Base-by-base conservation (phyloP, 805 yeast species). In the Schwanniomyces occidentalis region DNA sequence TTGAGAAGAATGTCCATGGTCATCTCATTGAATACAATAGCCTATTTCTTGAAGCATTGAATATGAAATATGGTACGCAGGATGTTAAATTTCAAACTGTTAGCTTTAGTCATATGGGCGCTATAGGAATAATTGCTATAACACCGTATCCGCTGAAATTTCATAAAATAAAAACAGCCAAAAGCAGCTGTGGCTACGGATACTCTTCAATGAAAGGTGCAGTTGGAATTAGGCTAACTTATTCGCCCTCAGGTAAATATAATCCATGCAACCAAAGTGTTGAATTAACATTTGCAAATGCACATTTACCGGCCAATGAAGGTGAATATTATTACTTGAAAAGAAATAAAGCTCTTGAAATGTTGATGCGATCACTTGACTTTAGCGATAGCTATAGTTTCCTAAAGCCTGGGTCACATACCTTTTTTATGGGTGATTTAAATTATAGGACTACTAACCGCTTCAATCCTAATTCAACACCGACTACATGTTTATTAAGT, bases 341-440 rank as follows among this genome's bases (percentile, higher is more conserved):
- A 36, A 65, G 98, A 27, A 78, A 83, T 46, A 41, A 50, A 3
- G 80, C 85, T 49, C 65, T 77, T 22, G 45, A 58, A 21, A 57
- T 62, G 3, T 58, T 86, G 3, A 66, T 79, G 48, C 64, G 75
- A 20, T 70, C 76, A 4, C 51, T 85, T 30, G 76, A 71, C 36
- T 80, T 84, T 50, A 73, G 71, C 8, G 82, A 80, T 45, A 80
- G 78, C 4, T 69, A 56, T 48, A 73, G 78, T 16, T 58, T 75
- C 16, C 52, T 80, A 27, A 74, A 73, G 41, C 78, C 80, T 0
- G 45, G 58, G 1, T 48, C 71, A 8, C 95, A 85, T 52, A 59
- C 81, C 4, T 82, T 89, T 49, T 56, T 89, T 34, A 61, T 86
- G 70, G 98, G 98, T 0, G 98, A 90, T 58, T 64, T 90, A 48